A percentile compares a stretch with the other conserved stretches of the same genome.
phyloP scores from a whole-genome alignment of 2,329 filamentous ascomycete species.

The Arthrobotrys megalospora region DNA sequence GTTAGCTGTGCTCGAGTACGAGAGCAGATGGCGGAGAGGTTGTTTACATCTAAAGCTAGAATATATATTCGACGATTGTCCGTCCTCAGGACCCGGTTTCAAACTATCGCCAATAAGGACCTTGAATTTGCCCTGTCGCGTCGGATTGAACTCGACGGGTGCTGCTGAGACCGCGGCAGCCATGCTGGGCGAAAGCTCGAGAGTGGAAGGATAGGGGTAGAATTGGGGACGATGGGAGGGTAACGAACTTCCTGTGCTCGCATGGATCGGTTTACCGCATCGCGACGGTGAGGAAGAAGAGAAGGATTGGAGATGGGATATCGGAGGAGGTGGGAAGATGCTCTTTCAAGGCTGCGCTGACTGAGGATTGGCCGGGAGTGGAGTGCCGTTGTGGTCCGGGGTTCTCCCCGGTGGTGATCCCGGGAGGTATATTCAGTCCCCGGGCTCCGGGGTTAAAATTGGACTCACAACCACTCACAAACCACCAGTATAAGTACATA shows the following conservation, averaged over 20 bases:
- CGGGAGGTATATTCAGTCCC: not conserved
- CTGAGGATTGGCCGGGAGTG: not conserved
- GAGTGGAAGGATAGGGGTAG: not conserved
- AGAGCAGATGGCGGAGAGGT: not conserved
- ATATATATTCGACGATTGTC: conserved; percentile 35
- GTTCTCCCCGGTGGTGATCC: not conserved
- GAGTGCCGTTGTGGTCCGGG: not conserved
- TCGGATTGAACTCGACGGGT: conserved; percentile 58
- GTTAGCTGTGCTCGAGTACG: conserved; percentile 20
- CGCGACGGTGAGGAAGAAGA: not conserved
- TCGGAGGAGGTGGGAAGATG: conserved; percentile 3
- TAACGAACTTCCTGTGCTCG: no score
- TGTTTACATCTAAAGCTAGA: conserved; percentile 55
- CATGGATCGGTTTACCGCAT: not conserved
- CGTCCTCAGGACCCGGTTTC: conserved; percentile 43
- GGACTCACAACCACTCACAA: conserved; percentile 31
- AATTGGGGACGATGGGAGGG: not conserved
- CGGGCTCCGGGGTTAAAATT: conserved; percentile 6
- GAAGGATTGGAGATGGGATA: conserved; percentile 17
- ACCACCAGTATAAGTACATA: not conserved
- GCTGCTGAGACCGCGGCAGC: conserved; percentile 29
- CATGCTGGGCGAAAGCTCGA: conserved; percentile 19
- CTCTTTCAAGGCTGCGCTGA: conserved; percentile 30
- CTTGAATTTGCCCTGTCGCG: conserved; percentile 60
- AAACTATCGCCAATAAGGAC: conserved; percentile 58